A percentile compares a stretch with the other conserved stretches of the same genome.
Conservation (phyloP, 768 basidiomycete genomes). For the Mycena polygramma region DNA sequence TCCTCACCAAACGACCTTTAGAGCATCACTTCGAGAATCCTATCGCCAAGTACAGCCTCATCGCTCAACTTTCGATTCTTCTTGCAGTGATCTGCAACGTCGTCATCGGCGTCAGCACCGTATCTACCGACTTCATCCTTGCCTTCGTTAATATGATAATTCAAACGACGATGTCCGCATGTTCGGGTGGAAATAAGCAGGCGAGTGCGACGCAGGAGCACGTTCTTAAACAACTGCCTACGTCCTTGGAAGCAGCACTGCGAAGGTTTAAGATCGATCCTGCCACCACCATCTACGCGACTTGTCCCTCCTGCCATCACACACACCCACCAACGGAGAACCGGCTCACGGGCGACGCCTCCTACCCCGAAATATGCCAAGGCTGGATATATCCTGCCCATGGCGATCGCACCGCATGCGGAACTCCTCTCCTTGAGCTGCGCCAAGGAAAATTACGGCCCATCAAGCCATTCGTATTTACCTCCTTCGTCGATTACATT, state of each 20-base stretch:
- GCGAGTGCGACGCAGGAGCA: no score
- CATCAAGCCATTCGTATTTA: conserved; percentile 35
- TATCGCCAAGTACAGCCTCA: conserved; percentile 16
- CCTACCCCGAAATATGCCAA: no score
- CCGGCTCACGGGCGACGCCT: no score
- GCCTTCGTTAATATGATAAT: conserved; percentile 30
- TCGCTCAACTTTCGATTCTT: conserved; percentile 25
- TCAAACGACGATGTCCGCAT: conserved; percentile 27
- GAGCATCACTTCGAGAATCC: conserved; percentile 34
- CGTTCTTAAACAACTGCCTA: conserved; percentile 28
- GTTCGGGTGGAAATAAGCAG: no score
- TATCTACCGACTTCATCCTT: conserved; percentile 34
- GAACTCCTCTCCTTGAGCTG: conserved; percentile 27
- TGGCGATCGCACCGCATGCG: conserved; percentile 14
- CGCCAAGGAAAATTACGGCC: conserved; percentile 35
- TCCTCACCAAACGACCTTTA: no score
- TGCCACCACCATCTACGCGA: conserved; percentile 30
- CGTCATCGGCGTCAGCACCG: conserved; percentile 24
- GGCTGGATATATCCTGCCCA: conserved; percentile 30
- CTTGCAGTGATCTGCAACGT: conserved; percentile 27
- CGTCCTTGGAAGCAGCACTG: conserved; percentile 28
- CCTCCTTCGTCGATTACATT: conserved; percentile 41
- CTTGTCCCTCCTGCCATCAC: conserved; percentile 30
- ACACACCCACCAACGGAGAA: conserved; percentile 31
- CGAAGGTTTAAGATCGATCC: conserved; percentile 32